Evolutionary conservation across 2,329 filamentous ascomycete genomes (phyloP).

Genomic region (Ustulina deusta): DNA sequence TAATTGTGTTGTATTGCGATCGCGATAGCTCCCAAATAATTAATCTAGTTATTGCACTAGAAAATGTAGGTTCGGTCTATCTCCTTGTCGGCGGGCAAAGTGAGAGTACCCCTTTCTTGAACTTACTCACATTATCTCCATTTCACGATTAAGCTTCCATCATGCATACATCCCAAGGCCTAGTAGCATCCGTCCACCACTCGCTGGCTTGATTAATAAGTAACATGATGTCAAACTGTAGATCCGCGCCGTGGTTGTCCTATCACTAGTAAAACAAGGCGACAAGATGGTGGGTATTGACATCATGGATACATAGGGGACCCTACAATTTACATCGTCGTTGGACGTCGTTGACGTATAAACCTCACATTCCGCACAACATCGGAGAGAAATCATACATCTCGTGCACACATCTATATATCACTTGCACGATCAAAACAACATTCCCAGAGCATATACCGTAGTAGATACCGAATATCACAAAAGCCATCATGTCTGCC

Average conservation of each 20-base stretch:
- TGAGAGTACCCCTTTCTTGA: no score
- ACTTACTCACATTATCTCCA: no score
- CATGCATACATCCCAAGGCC: slow-evolving; percentile 23
- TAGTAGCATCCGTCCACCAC: not conserved
- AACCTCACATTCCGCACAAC: not conserved
- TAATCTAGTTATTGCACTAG: no score
- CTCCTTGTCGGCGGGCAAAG: no score
- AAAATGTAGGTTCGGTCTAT: no score
- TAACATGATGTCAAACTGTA: slow-evolving; percentile 32
- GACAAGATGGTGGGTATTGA: slow-evolving; percentile 27
- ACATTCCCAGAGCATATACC: not conserved
- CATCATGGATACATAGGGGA: slow-evolving; percentile 31
- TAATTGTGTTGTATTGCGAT: no score
- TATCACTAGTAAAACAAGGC: slow-evolving; percentile 5
- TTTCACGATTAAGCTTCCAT: slow-evolving; percentile 23
- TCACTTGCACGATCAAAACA: not conserved
- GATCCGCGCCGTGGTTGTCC: not conserved
- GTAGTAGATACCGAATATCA: not conserved
- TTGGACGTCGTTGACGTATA: slow-evolving; percentile 2
- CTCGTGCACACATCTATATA: not conserved
- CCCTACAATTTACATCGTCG: slow-evolving; percentile 19
- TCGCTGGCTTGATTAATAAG: not conserved
- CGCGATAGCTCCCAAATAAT: no score
- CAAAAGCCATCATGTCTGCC: slow-evolving; percentile 43
- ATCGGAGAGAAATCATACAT: not conserved